Percentiles rank a stretch among this genome's conserved stretches.
These are phyloP conservation scores for Verticillium dahliae DNA, from an alignment of 2,329 filamentous ascomycete genomes.

Conservation along the genomic window DNA sequence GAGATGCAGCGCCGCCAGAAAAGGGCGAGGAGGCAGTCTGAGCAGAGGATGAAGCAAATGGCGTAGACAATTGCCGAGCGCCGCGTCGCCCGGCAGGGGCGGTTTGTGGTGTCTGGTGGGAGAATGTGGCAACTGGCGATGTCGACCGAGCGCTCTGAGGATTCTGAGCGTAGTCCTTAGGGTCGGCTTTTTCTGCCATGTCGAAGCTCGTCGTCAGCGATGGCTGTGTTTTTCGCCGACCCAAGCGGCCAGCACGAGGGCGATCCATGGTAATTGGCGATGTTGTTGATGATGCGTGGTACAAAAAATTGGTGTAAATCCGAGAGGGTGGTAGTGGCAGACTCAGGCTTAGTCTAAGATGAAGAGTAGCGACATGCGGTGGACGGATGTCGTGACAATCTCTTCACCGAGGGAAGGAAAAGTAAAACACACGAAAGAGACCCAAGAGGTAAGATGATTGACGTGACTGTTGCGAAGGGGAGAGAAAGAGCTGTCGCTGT, in stretches of 20 bases:
- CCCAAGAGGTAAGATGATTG: neutral
- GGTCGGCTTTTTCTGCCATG: constrained; percentile 14
- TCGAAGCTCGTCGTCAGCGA: neutral
- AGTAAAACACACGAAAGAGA: neutral
- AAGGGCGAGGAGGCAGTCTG: neutral
- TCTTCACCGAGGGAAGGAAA: neutral
- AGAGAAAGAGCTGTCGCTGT: neutral
- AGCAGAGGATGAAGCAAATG: neutral
- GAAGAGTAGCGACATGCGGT: neutral
- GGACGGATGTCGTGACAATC: neutral
- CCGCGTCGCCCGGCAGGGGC: constrained; percentile 9
- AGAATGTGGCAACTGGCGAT: constrained; percentile 6
- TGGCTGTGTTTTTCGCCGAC: constrained; percentile 1
- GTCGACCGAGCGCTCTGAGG: constrained; percentile 2
- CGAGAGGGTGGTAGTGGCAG: neutral
- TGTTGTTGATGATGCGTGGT: neutral
- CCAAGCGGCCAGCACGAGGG: neutral
- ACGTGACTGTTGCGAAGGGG: neutral
- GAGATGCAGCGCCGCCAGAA: constrained; percentile 4
- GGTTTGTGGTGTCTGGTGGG: constrained; percentile 10
- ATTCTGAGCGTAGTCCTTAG: neutral
- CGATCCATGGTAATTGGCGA: constrained; percentile 1
- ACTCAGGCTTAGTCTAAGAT: neutral
- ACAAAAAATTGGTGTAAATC: neutral
- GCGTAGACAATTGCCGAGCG: neutral